A percentile compares a stretch with the other conserved stretches of the same genome.
phyloP scores from a whole-genome alignment of 208 protist genomes.

The Trypanosoma melophagium region DNA sequence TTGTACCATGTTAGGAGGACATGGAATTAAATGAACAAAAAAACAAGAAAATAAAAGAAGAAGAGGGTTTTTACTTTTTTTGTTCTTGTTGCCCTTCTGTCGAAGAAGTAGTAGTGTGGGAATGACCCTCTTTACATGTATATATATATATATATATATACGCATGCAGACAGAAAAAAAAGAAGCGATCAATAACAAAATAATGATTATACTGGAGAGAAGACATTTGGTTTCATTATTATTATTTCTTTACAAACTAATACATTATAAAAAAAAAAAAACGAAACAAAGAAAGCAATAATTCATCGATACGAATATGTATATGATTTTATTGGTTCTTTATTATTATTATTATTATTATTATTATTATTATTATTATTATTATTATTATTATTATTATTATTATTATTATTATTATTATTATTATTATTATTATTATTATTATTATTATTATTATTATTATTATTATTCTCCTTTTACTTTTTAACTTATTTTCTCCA shows the following conservation, averaged over 20 bases:
- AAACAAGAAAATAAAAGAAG: too few relatives aligned
- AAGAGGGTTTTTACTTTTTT: slow-evolving; percentile 15
- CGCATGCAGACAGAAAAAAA: too few relatives aligned
- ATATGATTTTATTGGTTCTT: background rate
- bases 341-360: slow-evolving; percentile 15
- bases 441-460: slow-evolving; percentile 14
- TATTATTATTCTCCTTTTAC: slow-evolving; percentile 22
- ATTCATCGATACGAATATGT: background rate
- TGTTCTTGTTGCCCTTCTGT: background rate
- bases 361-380: slow-evolving; percentile 15
- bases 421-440: slow-evolving; percentile 14
- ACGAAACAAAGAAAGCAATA: too few relatives aligned
- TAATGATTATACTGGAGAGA: too few relatives aligned
- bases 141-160: slow-evolving; percentile 5
- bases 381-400: slow-evolving; percentile 14
- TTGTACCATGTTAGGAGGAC: slow-evolving; percentile 7
- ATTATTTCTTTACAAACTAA: too few relatives aligned
- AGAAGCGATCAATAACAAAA: too few relatives aligned
- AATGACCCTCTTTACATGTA: background rate
- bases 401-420: slow-evolving; percentile 13
- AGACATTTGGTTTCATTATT: too few relatives aligned
- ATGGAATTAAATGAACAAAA: background rate
- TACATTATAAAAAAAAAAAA: too few relatives aligned
- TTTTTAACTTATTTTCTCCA: slow-evolving; percentile 13
- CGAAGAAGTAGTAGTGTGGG: too few relatives aligned